Conservation (phyloP, 2,329 filamentous ascomycete genomes). For the Sporothrix humicola region DNA sequence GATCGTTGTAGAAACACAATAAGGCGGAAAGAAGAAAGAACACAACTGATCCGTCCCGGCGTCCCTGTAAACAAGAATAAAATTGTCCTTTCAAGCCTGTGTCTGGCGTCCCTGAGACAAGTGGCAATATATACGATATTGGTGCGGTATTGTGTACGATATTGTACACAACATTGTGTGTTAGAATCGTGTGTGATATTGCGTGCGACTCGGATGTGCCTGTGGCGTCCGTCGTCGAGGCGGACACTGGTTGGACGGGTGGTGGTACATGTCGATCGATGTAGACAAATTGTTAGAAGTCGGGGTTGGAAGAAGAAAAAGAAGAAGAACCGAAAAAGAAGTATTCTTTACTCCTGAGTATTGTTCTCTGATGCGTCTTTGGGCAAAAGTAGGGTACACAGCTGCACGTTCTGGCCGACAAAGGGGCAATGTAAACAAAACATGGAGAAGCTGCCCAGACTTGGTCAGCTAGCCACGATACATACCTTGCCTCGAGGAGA, state of each 20-base stretch:
- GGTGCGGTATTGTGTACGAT: constrained; percentile 9
- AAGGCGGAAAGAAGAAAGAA: constrained; percentile 2
- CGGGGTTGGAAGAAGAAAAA: too few relatives aligned
- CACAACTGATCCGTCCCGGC: constrained; percentile 5
- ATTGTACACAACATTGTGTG: not conserved
- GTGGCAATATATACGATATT: constrained; percentile 29
- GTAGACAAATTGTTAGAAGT: not conserved
- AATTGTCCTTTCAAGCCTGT: constrained; percentile 2
- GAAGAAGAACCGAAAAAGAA: not conserved
- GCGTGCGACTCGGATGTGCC: constrained; percentile 2
- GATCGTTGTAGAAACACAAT: constrained; percentile 14
- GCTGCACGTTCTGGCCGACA: not conserved
- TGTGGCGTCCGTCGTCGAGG: constrained; percentile 11
- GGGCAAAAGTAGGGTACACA: not conserved
- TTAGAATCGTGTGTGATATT: not conserved
- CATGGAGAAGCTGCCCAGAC: not conserved
- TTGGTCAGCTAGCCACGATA: not conserved
- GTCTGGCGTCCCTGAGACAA: constrained; percentile 24
- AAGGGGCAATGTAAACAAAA: constrained; percentile 29
- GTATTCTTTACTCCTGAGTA: too few relatives aligned
- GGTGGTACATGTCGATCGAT: constrained; percentile 3
- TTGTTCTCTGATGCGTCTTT: not conserved
- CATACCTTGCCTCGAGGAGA: not conserved
- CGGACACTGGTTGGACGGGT: not conserved
- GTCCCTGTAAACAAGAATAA: not conserved